Base-by-base conservation (phyloP, 495 filamentous ascomycete genomes). In the Aspergillus panamensis region DNA sequence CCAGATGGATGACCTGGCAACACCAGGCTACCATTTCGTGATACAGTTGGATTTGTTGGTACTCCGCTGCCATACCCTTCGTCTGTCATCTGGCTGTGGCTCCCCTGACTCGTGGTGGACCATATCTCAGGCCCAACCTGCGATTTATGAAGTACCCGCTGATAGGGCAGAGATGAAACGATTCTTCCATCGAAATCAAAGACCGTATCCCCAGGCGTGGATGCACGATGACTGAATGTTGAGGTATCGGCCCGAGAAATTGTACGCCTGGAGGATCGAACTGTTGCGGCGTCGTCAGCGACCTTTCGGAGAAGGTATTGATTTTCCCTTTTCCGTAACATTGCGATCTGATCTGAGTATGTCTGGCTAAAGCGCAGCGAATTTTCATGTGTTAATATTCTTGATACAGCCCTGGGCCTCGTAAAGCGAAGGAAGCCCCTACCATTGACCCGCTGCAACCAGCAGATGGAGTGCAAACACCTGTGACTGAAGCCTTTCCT, bases 371-470 rank as follows among this genome's bases (percentile, higher is more conserved):
- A 35, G 20, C 17, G 31, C 55, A 50, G 13, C 2, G 6, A 14
- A 20, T 16, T 25, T 9, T 7, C 8, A n/a, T 55, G 0, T 3
- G 51, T 54, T 25, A 54, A 19, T 44, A 42, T 32, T 16, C 14
- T n/a, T 14, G 17, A 25, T 16, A 5, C 19, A 2, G 16, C 3
- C 12, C 6, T 5, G 33, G 40, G 2, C 3, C 14, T 40, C 19
- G 10, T 8, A 12, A 14, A 21, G 32, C 5, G 37, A 10, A 21
- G 35, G 8, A 14, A 17, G 47, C 45, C 56, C 70, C 66, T 57
- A 79, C 76, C 75, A 78, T 61, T 74, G 70, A 45, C 66, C 72
- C n/a, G 74, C 76, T 48, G 75, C 70, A 9, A 80, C 61, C 48
- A 80, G 53, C 13, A 80, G 58, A 50, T 79, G 75, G 21, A 80